These are phyloP conservation scores for Periconia sp. DNA, from an alignment of 2,329 filamentous ascomycete species.

Conservation along the genomic window DNA sequence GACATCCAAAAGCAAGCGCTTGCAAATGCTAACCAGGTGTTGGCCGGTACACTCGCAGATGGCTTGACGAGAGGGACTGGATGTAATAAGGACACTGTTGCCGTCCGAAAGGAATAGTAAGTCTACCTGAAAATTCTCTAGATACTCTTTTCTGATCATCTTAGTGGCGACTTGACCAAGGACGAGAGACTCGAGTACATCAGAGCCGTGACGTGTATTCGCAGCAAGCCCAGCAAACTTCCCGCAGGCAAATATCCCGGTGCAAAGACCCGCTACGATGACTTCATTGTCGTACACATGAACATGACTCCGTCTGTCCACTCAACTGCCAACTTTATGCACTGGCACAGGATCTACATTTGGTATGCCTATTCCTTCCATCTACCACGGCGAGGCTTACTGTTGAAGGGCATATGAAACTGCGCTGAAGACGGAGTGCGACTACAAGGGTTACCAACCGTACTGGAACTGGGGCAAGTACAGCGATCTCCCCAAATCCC, in stretches of 20 bases:
- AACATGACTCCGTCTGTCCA: conserved; percentile 39
- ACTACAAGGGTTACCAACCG: conserved; percentile 49
- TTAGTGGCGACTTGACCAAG: conserved; percentile 34
- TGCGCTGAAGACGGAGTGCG: conserved; percentile 49
- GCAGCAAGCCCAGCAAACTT: conserved; percentile 32
- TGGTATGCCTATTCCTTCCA: conserved; percentile 25
- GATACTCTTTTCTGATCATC: background rate
- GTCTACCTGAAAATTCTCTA: background rate
- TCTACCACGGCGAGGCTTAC: background rate
- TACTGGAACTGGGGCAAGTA: conserved; percentile 63
- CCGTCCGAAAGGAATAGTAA: conserved; percentile 54
- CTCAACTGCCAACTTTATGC: conserved; percentile 39
- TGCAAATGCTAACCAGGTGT: conserved; percentile 33
- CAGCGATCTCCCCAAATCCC: conserved; percentile 53
- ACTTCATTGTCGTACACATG: conserved; percentile 40
- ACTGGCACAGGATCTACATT: conserved; percentile 52
- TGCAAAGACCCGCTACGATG: conserved; percentile 40
- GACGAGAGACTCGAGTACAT: conserved; percentile 41
- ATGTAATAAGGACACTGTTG: conserved; percentile 49
- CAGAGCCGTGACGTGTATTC: conserved; percentile 39
- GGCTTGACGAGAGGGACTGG: conserved; percentile 26
- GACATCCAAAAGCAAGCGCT: conserved; percentile 34
- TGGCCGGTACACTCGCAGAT: conserved; percentile 35
- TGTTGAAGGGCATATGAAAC: conserved; percentile 44
- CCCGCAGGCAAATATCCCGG: conserved; percentile 34